Percentiles rank a stretch among this genome's conserved stretches.
Evolutionary conservation across 2,329 filamentous ascomycete species (phyloP).

Genomic region (Sordariomycetes sp.): DNA sequence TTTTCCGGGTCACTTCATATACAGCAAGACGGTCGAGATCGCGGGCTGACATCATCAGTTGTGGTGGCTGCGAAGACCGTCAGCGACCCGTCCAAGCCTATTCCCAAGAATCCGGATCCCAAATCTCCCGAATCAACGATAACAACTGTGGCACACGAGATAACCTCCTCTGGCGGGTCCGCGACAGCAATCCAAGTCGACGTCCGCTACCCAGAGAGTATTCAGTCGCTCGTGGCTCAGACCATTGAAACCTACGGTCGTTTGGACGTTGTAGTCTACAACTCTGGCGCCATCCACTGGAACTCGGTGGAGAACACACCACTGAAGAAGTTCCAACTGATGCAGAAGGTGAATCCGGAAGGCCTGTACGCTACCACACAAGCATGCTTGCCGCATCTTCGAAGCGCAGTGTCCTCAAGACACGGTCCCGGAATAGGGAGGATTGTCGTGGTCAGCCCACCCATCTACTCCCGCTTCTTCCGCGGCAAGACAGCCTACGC

Average conservation of each 20-base stretch:
- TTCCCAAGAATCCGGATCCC: constrained; percentile 64
- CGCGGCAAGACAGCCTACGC: constrained; percentile 81
- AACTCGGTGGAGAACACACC: constrained; percentile 64
- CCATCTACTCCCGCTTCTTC: constrained; percentile 80
- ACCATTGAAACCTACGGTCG: constrained; percentile 46
- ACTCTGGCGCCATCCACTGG: constrained; percentile 83
- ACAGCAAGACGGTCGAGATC: too few relatives aligned
- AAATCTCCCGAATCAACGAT: constrained; percentile 71
- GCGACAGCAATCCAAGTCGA: constrained; percentile 63
- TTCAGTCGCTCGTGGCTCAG: constrained; percentile 48
- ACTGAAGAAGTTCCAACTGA: constrained; percentile 66
- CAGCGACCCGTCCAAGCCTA: constrained; percentile 47
- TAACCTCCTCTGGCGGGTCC: constrained; percentile 51
- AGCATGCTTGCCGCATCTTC: constrained; percentile 57
- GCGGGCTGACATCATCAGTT: constrained; percentile 33
- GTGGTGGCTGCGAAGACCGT: constrained; percentile 70
- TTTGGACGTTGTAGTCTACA: constrained; percentile 72
- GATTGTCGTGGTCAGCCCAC: constrained; percentile 72
- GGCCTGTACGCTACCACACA: constrained; percentile 69
- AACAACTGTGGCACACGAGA: constrained; percentile 70
- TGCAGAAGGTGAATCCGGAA: constrained; percentile 67
- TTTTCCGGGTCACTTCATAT: too few relatives aligned
- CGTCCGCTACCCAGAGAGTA: constrained; percentile 52
- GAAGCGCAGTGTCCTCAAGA: constrained; percentile 17
- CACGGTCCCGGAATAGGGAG: constrained; percentile 32